Evolutionary conservation across 2,329 filamentous ascomycete genomes (phyloP).

Genomic region (Penicillium sp.): DNA sequence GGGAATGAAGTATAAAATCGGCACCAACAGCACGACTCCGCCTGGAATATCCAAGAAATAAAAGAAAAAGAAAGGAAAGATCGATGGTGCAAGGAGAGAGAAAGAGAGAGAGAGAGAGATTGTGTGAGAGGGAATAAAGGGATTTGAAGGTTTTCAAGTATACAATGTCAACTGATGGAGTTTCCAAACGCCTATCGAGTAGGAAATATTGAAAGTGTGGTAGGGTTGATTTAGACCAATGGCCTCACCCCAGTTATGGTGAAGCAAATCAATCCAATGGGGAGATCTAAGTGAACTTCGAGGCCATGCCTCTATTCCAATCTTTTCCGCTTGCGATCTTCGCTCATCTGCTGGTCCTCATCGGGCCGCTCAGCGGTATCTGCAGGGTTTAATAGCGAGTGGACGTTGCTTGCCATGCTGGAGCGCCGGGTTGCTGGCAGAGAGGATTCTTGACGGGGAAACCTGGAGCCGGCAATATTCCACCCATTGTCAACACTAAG

Average conservation of each 20-base stretch:
- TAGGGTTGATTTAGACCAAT: not conserved
- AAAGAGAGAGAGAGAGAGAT: constrained; percentile 4
- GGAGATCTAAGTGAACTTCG: not conserved
- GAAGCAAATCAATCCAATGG: not conserved
- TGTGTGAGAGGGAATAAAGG: not conserved
- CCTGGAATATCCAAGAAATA: constrained; percentile 14
- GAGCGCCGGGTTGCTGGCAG: constrained; percentile 64
- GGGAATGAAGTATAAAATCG: constrained; percentile 13
- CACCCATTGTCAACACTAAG: constrained; percentile 57
- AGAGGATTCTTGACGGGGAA: constrained; percentile 41
- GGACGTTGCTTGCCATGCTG: constrained; percentile 71
- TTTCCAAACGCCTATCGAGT: not conserved
- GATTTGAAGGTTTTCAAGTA: constrained; percentile 5
- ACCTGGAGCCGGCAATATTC: constrained; percentile 51
- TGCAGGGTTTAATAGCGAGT: constrained; percentile 66
- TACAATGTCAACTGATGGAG: constrained; percentile 5
- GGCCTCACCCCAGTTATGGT: not conserved
- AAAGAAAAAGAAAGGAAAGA: constrained; percentile 4
- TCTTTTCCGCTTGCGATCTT: constrained; percentile 64
- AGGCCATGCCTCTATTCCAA: constrained; percentile 39
- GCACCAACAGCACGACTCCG: constrained; percentile 4
- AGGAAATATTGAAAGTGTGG: not conserved
- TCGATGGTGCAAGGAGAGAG: not conserved
- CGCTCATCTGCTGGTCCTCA: constrained; percentile 59
- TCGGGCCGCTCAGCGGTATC: constrained; percentile 66